Evolutionary conservation across 2,329 filamentous ascomycete genomes (phyloP).

Genomic region (Malbranchea zuffiana): DNA sequence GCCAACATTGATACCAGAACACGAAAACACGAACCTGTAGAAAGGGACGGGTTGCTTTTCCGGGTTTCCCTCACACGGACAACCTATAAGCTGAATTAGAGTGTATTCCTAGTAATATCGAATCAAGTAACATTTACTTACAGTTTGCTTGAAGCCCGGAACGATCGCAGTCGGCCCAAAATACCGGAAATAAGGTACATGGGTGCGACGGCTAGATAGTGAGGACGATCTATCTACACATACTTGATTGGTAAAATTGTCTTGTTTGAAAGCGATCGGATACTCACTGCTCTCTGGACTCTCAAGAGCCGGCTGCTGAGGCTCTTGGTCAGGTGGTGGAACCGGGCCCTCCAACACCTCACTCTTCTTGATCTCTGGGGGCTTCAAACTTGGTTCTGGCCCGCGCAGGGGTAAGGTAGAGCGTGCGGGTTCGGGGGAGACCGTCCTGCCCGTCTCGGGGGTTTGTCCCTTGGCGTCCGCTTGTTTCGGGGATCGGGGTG

Average conservation of each 20-base stretch:
- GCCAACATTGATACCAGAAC: too few species aligned
- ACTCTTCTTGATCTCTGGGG: too few species aligned
- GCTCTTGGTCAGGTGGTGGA: conserved; percentile 11
- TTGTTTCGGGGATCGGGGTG: conserved; percentile 15
- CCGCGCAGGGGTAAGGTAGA: too few species aligned
- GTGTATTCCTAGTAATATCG: not conserved
- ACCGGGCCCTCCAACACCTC: not conserved
- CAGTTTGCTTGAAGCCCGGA: conserved; percentile 87
- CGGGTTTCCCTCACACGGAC: conserved; percentile 47
- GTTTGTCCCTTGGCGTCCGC: conserved; percentile 6
- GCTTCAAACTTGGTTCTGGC: too few species aligned
- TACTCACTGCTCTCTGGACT: conserved; percentile 31
- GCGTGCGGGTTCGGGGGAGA: too few species aligned
- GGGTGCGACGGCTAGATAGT: conserved; percentile 28
- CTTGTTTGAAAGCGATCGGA: too few species aligned
- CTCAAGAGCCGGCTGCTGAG: conserved; percentile 18
- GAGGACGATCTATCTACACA: conserved; percentile 28
- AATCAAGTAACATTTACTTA: conserved; percentile 27
- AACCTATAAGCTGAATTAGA: conserved; percentile 43
- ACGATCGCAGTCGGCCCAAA: conserved; percentile 87
- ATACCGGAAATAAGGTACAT: conserved; percentile 79
- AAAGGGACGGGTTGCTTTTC: conserved; percentile 31
- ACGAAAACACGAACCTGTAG: conserved; percentile 29
- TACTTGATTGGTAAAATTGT: conserved; percentile 9
- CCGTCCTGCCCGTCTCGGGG: too few species aligned